Conservation (phyloP, 73 alveolate genomes). For the Paramecium bursaria region DNA sequence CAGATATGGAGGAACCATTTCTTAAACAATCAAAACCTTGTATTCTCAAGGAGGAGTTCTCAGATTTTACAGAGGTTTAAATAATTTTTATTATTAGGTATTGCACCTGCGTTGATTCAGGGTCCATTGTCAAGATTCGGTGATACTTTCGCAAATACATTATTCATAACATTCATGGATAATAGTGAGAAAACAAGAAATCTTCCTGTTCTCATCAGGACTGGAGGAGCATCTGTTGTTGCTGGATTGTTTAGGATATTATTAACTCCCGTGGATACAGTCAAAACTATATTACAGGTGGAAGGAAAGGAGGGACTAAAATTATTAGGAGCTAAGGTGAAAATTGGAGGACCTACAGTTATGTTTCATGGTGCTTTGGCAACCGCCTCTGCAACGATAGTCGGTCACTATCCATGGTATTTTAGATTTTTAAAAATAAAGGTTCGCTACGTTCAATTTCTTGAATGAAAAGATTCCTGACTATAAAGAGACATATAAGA, state of each 20-base stretch:
- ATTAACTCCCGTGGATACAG: constrained; percentile 76
- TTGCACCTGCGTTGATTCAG: constrained; percentile 77
- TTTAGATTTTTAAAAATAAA: not conserved
- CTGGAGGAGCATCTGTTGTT: constrained; percentile 76
- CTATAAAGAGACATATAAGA: constrained; percentile 63
- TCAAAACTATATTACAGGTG: constrained; percentile 79
- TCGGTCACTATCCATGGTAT: constrained; percentile 89
- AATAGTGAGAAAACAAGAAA: constrained; percentile 68
- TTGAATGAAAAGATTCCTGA: constrained; percentile 79
- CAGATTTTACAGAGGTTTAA: constrained; percentile 77
- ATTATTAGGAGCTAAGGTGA: constrained; percentile 64
- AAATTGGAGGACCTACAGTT: constrained; percentile 73
- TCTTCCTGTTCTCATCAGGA: constrained; percentile 77
- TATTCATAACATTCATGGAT: constrained; percentile 66
- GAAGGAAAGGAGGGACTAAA: constrained; percentile 75
- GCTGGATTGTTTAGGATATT: constrained; percentile 76
- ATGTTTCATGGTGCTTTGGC: constrained; percentile 85
- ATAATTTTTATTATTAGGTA: not conserved
- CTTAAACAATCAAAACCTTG: constrained; percentile 65
- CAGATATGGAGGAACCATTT: constrained; percentile 78
- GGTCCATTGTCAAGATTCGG: constrained; percentile 84
- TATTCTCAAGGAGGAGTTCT: constrained; percentile 81
- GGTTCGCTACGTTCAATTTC: constrained; percentile 79
- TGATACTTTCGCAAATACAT: constrained; percentile 80
- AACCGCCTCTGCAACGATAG: constrained; percentile 75